Base-by-base conservation (phyloP, 2,329 filamentous ascomycete genomes). In the Truncatella angustata region DNA sequence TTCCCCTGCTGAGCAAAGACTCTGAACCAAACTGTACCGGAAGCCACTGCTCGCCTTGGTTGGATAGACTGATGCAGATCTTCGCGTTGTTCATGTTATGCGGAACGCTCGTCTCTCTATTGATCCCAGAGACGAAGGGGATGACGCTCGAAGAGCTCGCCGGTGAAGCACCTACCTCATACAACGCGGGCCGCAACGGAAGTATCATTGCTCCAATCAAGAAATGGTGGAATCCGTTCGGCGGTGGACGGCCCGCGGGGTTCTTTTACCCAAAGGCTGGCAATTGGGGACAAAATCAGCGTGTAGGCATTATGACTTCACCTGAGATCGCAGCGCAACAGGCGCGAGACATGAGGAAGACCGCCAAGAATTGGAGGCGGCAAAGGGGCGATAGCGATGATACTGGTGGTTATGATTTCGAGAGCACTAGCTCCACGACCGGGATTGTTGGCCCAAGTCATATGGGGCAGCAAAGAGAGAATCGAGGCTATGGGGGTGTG, bases 41-140 rank as follows among this genome's bases (percentile, higher is more conserved):
- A 0, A 75, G 69, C 1, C 62, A 62, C 6, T 81, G 79, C 58
- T 72, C 73, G 1, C 76, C 78, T 0, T 88, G 86, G 80, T 77
- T 92, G 50, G 80, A 88, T 66, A 84, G 87, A 52, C 80, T 92
- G 34, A 85, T 93, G 74, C 79, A 90, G 66, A 87, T 91, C 34
- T 91, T 90, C 67, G 87, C 87, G 0, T 75, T 90, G 9, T 91
- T 93, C 74, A 92, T 91, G 89, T 75, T 92, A 5, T 78, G 80
- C 48, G 90, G 90, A 32, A 80, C 82, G 43, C 69, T 90, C 43
- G 82, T 83, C 3, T 85, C 85, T 1, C 72, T 91, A 3, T 71
- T 93, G n/a, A 84, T 92, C 20, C 88, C 88, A 0, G 89, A 91
- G 71, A 91, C 86, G 0, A 91, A 87, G 72, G 79, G 86, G 1